Evolutionary conservation across 2,329 filamentous ascomycete species (phyloP).

Genomic region (Cladophialophora exuberans): DNA sequence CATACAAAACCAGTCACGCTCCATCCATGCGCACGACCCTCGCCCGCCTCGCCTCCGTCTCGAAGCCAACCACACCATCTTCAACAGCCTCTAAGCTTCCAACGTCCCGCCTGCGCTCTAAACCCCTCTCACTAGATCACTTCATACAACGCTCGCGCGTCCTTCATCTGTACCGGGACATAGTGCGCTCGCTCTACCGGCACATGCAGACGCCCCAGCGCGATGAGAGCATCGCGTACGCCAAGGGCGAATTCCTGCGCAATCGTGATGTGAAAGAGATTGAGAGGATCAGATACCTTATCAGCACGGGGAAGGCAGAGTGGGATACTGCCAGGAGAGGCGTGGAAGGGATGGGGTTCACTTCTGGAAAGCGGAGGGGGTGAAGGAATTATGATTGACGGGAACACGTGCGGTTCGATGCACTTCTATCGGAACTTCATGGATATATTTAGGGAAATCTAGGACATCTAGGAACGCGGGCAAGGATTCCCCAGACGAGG

Average conservation of each 20-base stretch:
- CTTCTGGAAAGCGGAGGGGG: not conserved
- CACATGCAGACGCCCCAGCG: constrained; percentile 29
- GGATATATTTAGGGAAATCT: too few relatives aligned
- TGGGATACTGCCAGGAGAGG: constrained; percentile 52
- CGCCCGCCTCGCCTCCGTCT: not conserved
- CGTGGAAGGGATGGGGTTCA: constrained; percentile 51
- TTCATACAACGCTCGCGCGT: constrained; percentile 50
- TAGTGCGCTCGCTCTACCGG: constrained; percentile 46
- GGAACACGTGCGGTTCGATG: too few relatives aligned
- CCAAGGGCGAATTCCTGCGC: constrained; percentile 48
- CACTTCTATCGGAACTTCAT: too few relatives aligned
- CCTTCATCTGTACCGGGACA: constrained; percentile 48
- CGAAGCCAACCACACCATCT: too few relatives aligned
- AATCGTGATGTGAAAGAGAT: constrained; percentile 48
- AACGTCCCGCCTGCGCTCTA: constrained; percentile 6
- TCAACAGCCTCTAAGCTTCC: not conserved
- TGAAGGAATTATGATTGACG: too few relatives aligned
- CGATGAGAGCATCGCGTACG: constrained; percentile 46
- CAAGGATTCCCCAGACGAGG: too few relatives aligned
- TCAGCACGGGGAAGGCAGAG: constrained; percentile 52
- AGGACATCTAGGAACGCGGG: too few relatives aligned
- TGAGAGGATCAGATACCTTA: constrained; percentile 49
- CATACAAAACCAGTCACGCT: too few relatives aligned
- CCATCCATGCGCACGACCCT: constrained; percentile 1
- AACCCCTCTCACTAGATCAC: constrained; percentile 32